Percentiles rank a stretch among this genome's conserved stretches.
phyloP scores from a whole-genome alignment of 2,329 filamentous ascomycete genomes.

The Cucurbitaria berberidis region DNA sequence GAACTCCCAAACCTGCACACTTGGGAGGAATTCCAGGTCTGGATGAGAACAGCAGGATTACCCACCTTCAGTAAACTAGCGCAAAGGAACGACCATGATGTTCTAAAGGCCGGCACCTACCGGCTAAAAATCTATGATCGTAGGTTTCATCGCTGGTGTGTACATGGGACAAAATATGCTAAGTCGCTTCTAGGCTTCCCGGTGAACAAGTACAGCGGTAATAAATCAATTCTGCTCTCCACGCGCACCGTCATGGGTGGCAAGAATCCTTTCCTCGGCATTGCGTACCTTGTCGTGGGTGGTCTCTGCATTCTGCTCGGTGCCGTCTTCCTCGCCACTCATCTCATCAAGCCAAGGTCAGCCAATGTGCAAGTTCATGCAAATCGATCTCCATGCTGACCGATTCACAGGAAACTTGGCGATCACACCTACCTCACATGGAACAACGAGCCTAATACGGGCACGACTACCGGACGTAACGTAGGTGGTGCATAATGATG shows the following conservation, averaged over 20 bases:
- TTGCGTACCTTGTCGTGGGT: slow-evolving; percentile 92
- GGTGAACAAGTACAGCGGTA: slow-evolving; percentile 78
- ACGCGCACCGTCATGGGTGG: slow-evolving; percentile 93
- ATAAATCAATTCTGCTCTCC: slow-evolving; percentile 87
- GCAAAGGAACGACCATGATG: slow-evolving; percentile 74
- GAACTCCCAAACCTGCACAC: slow-evolving; percentile 74
- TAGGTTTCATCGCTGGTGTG: slow-evolving; percentile 56
- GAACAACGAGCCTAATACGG: slow-evolving; percentile 75
- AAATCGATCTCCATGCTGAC: slow-evolving; percentile 16
- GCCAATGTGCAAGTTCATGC: slow-evolving; percentile 35
- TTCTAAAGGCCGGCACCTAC: slow-evolving; percentile 76
- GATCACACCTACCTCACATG: slow-evolving; percentile 97
- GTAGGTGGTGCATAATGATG: slow-evolving; percentile 41
- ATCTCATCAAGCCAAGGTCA: slow-evolving; percentile 88
- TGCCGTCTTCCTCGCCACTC: slow-evolving; percentile 84
- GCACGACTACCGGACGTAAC: slow-evolving; percentile 56
- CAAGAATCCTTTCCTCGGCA: slow-evolving; percentile 93
- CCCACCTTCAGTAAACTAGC: slow-evolving; percentile 95
- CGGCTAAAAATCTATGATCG: slow-evolving; percentile 76
- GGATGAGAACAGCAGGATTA: slow-evolving; percentile 96
- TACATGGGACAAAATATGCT: slow-evolving; percentile 19
- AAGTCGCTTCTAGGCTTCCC: slow-evolving; percentile 71
- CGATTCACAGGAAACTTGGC: slow-evolving; percentile 78
- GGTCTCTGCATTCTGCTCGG: slow-evolving; percentile 91
- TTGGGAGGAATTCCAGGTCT: slow-evolving; percentile 91